phyloP scores from a whole-genome alignment of 768 basidiomycete genomes.

The Gloeostereum incarnatum region DNA sequence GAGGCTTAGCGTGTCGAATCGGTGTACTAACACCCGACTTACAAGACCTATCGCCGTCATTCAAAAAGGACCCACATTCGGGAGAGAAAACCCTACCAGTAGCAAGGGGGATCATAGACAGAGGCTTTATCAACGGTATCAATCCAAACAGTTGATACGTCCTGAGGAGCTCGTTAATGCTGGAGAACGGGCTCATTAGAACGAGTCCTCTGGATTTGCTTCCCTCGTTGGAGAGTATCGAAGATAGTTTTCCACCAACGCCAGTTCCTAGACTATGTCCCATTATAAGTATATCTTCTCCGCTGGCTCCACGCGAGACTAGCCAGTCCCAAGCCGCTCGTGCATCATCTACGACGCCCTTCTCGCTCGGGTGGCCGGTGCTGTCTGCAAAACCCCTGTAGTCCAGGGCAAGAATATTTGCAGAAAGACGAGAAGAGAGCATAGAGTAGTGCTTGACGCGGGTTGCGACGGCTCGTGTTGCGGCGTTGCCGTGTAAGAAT shows the following conservation, averaged over 20 bases:
- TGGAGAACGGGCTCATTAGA: slow-evolving; percentile 49
- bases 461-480: slow-evolving; percentile 56
- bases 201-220: slow-evolving; percentile 35
- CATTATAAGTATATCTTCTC: slow-evolving; percentile 58
- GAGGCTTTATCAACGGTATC: slow-evolving; percentile 64
- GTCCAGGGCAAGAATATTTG: slow-evolving; percentile 80
- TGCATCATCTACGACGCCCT: slow-evolving; percentile 66
- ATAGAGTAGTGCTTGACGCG: slow-evolving; percentile 65
- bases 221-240: slow-evolving; percentile 34
- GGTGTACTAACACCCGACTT: slow-evolving; percentile 42
- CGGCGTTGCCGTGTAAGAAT: slow-evolving; percentile 91
- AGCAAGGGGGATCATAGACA: slow-evolving; percentile 52
- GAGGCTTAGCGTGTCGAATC: slow-evolving; percentile 54
- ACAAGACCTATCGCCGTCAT: slow-evolving; percentile 32
- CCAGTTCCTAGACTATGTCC: slow-evolving; percentile 91
- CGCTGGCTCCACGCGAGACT: slow-evolving; percentile 41
- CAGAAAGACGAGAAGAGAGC: slow-evolving; percentile 53
- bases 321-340: slow-evolving; percentile 79
- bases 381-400: slow-evolving; percentile 93
- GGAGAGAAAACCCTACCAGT: slow-evolving; percentile 38
- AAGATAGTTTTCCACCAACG: slow-evolving; percentile 47
- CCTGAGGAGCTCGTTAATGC: slow-evolving; percentile 49
- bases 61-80: not conserved
- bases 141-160: slow-evolving; percentile 59
- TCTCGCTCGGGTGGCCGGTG: slow-evolving; percentile 65